A percentile compares a stretch with the other conserved stretches of the same genome.
Conservation (phyloP, 2,329 filamentous ascomycete species). For the Penicillium sp. region DNA sequence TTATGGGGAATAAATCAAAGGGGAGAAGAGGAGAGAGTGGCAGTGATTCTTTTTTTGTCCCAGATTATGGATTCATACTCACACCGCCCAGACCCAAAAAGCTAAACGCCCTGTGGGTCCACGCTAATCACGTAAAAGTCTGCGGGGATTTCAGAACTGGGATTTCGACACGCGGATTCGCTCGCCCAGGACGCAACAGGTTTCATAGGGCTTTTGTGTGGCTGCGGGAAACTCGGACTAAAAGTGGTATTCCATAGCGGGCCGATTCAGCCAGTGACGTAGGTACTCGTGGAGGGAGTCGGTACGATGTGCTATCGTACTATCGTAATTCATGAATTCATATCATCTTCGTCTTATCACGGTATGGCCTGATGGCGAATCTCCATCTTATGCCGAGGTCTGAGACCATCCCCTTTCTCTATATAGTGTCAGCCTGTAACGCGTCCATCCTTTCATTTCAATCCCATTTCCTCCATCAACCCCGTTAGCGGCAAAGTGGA, state of each 20-base stretch:
- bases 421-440: no score
- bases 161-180: not conserved
- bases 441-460: no score
- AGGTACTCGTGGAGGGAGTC: no score
- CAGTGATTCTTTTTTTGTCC: not conserved
- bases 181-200: not conserved
- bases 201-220: not conserved
- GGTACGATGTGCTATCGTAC: no score
- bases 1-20: not conserved
- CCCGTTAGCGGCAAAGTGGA: not conserved
- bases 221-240: slow-evolving; percentile 1
- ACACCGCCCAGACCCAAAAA: slow-evolving; percentile 1
- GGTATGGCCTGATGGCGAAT: no score
- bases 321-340: no score
- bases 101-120: not conserved
- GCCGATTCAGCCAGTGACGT: not conserved
- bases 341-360: no score
- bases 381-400: no score
- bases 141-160: not conserved
- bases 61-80: not conserved
- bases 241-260: not conserved
- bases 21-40: not conserved
- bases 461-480: not conserved
- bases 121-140: not conserved
- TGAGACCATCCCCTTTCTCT: not conserved